Percentiles rank a stretch among this genome's conserved stretches.
Conservation (phyloP, 2,329 filamentous ascomycete genomes). For the Cytospora mali region DNA sequence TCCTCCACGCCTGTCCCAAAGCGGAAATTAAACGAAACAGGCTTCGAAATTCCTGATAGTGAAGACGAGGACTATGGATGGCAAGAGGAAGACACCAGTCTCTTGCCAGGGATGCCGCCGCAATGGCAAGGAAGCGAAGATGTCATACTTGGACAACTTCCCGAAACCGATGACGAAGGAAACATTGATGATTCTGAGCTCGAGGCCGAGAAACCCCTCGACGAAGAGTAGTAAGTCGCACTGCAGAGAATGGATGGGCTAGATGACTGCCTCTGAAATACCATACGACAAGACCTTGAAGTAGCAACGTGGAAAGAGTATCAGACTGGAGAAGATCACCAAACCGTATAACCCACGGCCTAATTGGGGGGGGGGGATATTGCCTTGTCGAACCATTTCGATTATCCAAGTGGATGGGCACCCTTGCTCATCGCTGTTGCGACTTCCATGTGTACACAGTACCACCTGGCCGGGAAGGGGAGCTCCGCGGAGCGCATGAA, state of each 20-base stretch:
- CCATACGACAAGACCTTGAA: neutral
- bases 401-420: neutral
- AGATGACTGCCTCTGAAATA: constrained; percentile 5
- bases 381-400: neutral
- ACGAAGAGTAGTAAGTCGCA: constrained; percentile 27
- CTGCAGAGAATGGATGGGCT: neutral
- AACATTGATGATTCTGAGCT: constrained; percentile 42
- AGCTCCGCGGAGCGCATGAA: neutral
- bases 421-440: neutral
- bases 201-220: constrained; percentile 29
- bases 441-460: neutral
- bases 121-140: constrained; percentile 71
- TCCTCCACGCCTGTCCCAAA: constrained; percentile 53
- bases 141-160: constrained; percentile 50
- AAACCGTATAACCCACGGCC: neutral
- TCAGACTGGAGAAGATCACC: neutral
- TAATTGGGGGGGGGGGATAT: too few species aligned
- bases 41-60: constrained; percentile 62
- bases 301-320: neutral
- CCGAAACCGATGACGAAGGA: constrained; percentile 42
- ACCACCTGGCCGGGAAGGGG: neutral
- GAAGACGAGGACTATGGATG: constrained; percentile 73
- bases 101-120: constrained; percentile 61
- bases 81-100: constrained; percentile 67
- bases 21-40: constrained; percentile 64